phyloP scores from a whole-genome alignment of 148 eudicot genomes.

The Rhododendron simsii region DNA sequence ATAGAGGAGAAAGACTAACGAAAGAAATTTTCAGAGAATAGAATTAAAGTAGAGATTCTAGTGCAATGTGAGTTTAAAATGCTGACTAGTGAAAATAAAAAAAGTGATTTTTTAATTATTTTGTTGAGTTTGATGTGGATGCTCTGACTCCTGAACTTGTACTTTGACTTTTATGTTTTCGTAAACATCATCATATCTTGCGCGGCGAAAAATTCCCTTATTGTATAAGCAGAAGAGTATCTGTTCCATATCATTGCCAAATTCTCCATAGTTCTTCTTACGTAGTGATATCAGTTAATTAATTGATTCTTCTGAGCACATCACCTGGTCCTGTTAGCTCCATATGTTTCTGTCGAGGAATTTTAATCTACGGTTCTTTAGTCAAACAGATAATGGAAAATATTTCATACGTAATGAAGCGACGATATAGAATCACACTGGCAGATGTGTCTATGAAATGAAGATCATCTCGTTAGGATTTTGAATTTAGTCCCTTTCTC shows the following conservation, averaged over 20 bases:
- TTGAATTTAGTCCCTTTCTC: background rate
- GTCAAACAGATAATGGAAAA: background rate
- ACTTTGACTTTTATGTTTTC: no score
- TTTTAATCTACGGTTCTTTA: background rate
- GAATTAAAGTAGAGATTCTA: no score
- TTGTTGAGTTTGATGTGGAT: no score
- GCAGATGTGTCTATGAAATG: background rate
- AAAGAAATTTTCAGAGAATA: no score
- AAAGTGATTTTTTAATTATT: no score
- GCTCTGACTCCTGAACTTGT: no score
- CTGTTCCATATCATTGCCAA: background rate
- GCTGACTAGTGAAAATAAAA: no score
- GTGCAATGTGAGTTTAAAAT: no score
- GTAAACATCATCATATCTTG: no score
- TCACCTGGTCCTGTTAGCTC: background rate
- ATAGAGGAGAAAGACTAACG: no score
- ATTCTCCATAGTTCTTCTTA: background rate
- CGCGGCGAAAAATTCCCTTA: no score
- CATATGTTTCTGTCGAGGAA: background rate
- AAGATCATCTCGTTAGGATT: background rate
- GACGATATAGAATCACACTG: background rate
- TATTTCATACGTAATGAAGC: background rate
- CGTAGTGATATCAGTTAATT: background rate
- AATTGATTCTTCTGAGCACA: background rate
- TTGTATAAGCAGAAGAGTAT: no score